phyloP scores from a whole-genome alignment of 2,329 filamentous ascomycete genomes.

The Talaromyces marneffei region DNA sequence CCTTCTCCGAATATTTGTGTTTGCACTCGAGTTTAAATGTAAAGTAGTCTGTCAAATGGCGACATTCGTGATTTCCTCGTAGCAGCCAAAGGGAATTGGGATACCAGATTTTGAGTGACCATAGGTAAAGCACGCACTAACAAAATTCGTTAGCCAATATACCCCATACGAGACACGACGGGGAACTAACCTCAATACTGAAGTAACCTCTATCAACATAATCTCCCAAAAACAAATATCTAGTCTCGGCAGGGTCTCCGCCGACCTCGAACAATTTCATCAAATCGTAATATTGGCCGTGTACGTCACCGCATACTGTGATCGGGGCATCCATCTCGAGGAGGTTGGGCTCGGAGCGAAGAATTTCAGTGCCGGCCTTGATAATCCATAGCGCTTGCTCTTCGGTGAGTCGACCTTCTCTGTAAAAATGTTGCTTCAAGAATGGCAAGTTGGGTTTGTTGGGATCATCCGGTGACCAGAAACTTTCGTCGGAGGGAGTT shows the following conservation, averaged over 20 bases:
- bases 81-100: slow-evolving; percentile 95
- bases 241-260: slow-evolving; percentile 89
- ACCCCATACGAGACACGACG: background rate
- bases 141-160: slow-evolving; percentile 26
- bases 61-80: slow-evolving; percentile 96
- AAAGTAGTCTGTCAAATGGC: slow-evolving; percentile 98
- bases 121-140: slow-evolving; percentile 92
- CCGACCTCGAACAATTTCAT: slow-evolving; percentile 99
- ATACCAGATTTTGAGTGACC: slow-evolving; percentile 98
- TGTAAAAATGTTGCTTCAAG: slow-evolving; percentile 96
- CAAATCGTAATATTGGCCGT: slow-evolving; percentile 97
- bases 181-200: slow-evolving; percentile 74
- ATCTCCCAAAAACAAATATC: slow-evolving; percentile 95
- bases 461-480: slow-evolving; percentile 80
- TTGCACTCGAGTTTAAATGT: slow-evolving; percentile 99
- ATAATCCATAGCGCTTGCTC: slow-evolving; percentile 97
- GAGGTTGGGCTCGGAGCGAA: slow-evolving; percentile 87
- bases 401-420: slow-evolving; percentile 92
- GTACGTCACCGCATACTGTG: slow-evolving; percentile 95
- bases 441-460: slow-evolving; percentile 89
- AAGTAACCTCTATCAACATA: slow-evolving; percentile 99
- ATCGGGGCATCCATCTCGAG: slow-evolving; percentile 99
- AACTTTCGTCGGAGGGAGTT: slow-evolving; percentile 88
- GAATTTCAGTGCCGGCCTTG: slow-evolving; percentile 75
- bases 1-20: slow-evolving; percentile 94